Percentiles rank a stretch among this genome's conserved stretches.
These are phyloP conservation scores for Leptographium radiaticola DNA, from an alignment of 2,329 filamentous ascomycete genomes.

Conservation along the genomic window DNA sequence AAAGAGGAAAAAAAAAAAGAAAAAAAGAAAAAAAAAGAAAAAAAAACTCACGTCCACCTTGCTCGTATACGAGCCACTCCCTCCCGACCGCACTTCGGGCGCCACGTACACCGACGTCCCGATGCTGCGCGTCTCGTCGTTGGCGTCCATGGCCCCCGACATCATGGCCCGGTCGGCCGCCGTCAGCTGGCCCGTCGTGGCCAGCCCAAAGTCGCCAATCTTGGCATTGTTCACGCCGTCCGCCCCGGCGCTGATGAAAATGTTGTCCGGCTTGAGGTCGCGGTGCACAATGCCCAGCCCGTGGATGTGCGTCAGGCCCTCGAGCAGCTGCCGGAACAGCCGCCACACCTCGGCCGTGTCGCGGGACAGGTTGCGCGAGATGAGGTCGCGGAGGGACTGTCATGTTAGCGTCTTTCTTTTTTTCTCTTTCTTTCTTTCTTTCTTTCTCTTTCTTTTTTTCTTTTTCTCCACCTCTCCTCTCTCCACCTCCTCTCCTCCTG, in stretches of 20 bases:
- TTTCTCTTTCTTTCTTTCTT: too few species aligned
- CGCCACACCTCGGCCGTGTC: conserved; percentile 75
- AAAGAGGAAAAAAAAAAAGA: too few species aligned
- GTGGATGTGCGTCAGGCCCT: conserved; percentile 84
- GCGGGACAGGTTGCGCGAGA: conserved; percentile 60
- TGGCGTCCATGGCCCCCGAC: conserved; percentile 28
- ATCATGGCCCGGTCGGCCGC: conserved; percentile 4
- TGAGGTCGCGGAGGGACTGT: conserved; percentile 75
- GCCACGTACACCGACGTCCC: conserved; percentile 85
- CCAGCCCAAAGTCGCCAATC: conserved; percentile 92
- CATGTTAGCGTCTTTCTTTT: neutral
- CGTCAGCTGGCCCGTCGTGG: conserved; percentile 63
- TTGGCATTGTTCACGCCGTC: conserved; percentile 82
- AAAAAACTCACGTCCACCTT: conserved; percentile 66
- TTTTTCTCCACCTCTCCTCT: too few species aligned
- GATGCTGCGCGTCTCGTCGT: conserved; percentile 58
- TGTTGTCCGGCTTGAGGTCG: conserved; percentile 92
- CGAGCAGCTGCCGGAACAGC: conserved; percentile 78
- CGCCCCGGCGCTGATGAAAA: conserved; percentile 61
- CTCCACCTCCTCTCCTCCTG: too few species aligned
- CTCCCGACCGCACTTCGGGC: conserved; percentile 71
- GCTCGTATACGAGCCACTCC: conserved; percentile 67
- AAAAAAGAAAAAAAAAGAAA: neutral
- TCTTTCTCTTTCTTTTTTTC: too few species aligned
- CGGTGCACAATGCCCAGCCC: conserved; percentile 85